Conservation (phyloP, 305 asterid species). For the Rubia balearica region DNA sequence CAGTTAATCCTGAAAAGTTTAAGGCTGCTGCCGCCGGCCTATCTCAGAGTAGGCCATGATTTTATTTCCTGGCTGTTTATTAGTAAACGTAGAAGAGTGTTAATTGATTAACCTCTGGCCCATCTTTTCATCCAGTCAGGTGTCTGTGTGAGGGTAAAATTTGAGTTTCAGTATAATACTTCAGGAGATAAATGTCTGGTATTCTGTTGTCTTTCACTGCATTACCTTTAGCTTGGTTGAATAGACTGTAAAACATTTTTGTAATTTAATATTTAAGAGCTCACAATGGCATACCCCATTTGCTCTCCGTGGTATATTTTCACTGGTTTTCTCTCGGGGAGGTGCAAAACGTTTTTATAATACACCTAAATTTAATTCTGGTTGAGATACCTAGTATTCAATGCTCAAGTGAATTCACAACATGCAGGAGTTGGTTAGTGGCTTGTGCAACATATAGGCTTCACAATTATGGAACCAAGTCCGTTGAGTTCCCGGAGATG, state of each 20-base stretch:
- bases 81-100: background rate
- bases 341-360: background rate
- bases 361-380: background rate
- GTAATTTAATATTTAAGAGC: background rate
- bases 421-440: background rate
- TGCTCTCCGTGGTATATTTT: background rate
- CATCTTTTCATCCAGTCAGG: background rate
- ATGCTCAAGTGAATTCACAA: background rate
- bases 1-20: conserved; percentile 64
- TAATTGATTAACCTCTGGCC: background rate
- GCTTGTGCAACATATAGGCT: background rate
- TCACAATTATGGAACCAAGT: background rate
- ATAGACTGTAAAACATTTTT: background rate
- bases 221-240: background rate
- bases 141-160: background rate
- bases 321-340: background rate
- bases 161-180: background rate
- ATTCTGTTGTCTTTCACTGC: background rate
- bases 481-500: background rate
- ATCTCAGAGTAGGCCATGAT: conserved; percentile 47
- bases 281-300: background rate
- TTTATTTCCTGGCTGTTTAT: background rate
- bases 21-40: conserved; percentile 75
- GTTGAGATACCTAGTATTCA: background rate
- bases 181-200: background rate